Evolutionary conservation across 2,329 filamentous ascomycete genomes (phyloP).

Genomic region (Claviceps spartinae): DNA sequence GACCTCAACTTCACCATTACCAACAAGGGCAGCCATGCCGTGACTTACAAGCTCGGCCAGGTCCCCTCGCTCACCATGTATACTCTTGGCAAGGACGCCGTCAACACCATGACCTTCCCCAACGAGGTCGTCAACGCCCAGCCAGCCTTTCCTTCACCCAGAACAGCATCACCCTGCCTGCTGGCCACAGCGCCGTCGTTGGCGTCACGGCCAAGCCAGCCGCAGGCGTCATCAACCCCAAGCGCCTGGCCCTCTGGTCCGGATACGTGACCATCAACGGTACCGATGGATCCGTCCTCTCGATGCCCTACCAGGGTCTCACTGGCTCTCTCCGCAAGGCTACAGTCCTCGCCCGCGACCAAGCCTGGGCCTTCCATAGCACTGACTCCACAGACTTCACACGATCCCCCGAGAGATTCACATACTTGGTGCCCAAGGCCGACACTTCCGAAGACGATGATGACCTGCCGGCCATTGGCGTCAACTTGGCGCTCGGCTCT

Average conservation of each 20-base stretch:
- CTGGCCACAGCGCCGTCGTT: conserved; percentile 28
- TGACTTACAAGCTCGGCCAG: conserved; percentile 39
- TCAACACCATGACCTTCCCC: conserved; percentile 28
- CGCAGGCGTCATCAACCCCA: conserved; percentile 22
- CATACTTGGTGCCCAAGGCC: conserved; percentile 25
- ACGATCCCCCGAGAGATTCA: conserved; percentile 17
- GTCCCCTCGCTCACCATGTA: conserved; percentile 38
- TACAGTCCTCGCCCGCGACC: conserved; percentile 8
- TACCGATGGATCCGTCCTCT: conserved; percentile 21
- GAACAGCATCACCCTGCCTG: conserved; percentile 28
- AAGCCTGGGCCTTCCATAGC: conserved; percentile 16
- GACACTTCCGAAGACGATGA: conserved; percentile 17
- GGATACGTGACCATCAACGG: conserved; percentile 28
- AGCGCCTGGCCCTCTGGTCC: conserved; percentile 27
- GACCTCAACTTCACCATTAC: conserved; percentile 38
- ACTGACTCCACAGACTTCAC: conserved; percentile 12
- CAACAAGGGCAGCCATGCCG: conserved; percentile 34
- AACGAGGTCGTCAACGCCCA: conserved; percentile 26
- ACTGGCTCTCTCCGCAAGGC: conserved; percentile 19
- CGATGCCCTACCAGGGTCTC: conserved; percentile 27
- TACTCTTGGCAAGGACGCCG: conserved; percentile 23
- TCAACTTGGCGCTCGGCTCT: conserved; percentile 30
- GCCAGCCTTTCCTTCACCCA: conserved; percentile 30
- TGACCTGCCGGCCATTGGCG: too few relatives aligned
- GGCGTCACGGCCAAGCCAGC: conserved; percentile 28